Percentiles rank a stretch among this genome's conserved stretches.
phyloP scores from a whole-genome alignment of 78 protist genomes.

The Chrysochromulina parva region DNA sequence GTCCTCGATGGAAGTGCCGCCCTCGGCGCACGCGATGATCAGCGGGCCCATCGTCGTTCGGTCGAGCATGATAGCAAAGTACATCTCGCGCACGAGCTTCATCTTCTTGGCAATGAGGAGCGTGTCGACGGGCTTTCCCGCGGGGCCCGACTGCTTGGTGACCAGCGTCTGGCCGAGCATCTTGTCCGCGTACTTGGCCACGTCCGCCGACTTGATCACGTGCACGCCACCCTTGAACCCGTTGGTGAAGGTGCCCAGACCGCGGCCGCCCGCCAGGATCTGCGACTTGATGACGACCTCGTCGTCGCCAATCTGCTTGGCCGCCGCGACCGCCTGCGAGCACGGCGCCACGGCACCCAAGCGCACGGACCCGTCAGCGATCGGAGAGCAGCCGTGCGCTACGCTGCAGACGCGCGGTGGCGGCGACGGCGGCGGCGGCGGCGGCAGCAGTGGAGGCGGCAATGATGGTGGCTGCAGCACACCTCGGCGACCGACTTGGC shows the following conservation, averaged over 20 bases:
- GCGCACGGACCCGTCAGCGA: too few species aligned
- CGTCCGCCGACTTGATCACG: slow-evolving; percentile 51
- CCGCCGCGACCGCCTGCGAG: not conserved
- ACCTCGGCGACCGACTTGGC: not conserved
- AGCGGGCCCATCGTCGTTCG: not conserved
- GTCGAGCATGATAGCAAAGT: not conserved
- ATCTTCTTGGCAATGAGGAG: not conserved
- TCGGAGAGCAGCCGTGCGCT: too few species aligned
- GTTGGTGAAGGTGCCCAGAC: slow-evolving; percentile 87
- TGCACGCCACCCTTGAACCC: slow-evolving; percentile 95
- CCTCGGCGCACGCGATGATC: slow-evolving; percentile 53
- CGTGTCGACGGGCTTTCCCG: slow-evolving; percentile 33
- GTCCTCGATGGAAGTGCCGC: slow-evolving; percentile 94
- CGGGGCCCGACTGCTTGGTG: slow-evolving; percentile 83
- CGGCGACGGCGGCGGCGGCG: too few species aligned
- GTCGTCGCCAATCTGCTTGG: not conserved
- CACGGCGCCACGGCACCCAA: too few species aligned
- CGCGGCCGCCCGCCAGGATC: slow-evolving; percentile 96
- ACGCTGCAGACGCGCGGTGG: too few species aligned
- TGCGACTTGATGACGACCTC: slow-evolving; percentile 38
- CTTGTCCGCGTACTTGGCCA: slow-evolving; percentile 61
- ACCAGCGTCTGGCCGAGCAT: slow-evolving; percentile 91
- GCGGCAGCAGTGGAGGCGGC: too few species aligned
- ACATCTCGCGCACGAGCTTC: not conserved
- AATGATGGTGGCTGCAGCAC: not conserved